These are phyloP conservation scores for Xerocomellus intermedius DNA, from an alignment of 768 basidiomycete genomes.

Conservation along the genomic window DNA sequence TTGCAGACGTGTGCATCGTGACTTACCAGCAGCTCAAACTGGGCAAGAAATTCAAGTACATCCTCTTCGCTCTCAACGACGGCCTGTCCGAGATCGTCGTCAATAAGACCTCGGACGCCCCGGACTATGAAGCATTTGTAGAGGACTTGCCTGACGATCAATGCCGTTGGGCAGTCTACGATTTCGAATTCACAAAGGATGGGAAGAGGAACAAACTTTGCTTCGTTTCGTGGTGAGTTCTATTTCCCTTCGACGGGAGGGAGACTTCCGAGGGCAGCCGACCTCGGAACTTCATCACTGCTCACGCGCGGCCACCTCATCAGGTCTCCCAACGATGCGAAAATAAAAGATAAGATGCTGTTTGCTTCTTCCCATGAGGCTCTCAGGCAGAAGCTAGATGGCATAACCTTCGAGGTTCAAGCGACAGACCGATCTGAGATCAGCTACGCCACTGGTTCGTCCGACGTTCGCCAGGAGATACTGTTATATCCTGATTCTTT, in stretches of 20 bases:
- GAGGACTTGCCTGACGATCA: slow-evolving; percentile 67
- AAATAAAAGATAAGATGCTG: slow-evolving; percentile 91
- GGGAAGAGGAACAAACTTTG: slow-evolving; percentile 82
- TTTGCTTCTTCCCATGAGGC: slow-evolving; percentile 86
- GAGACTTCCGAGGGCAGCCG: background rate
- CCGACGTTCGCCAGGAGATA: background rate
- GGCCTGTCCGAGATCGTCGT: slow-evolving; percentile 73
- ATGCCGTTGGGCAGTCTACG: slow-evolving; percentile 91
- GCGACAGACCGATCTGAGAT: slow-evolving; percentile 79
- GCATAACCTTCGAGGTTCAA: slow-evolving; percentile 81
- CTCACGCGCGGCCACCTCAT: background rate
- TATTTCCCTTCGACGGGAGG: background rate
- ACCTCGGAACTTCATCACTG: background rate
- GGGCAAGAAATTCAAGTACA: slow-evolving; percentile 67
- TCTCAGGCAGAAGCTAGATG: slow-evolving; percentile 68
- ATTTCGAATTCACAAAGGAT: slow-evolving; percentile 78
- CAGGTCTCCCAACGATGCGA: slow-evolving; percentile 86
- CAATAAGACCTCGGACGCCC: slow-evolving; percentile 53
- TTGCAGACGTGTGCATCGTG: slow-evolving; percentile 51
- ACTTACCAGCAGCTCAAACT: slow-evolving; percentile 24
- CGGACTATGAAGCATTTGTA: slow-evolving; percentile 72
- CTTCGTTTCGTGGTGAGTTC: slow-evolving; percentile 75
- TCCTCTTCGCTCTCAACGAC: slow-evolving; percentile 71
- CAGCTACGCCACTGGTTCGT: slow-evolving; percentile 64
- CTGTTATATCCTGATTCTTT: background rate